phyloP scores from a whole-genome alignment of 805 yeast genomes.

The Wickerhamiella azyma region DNA sequence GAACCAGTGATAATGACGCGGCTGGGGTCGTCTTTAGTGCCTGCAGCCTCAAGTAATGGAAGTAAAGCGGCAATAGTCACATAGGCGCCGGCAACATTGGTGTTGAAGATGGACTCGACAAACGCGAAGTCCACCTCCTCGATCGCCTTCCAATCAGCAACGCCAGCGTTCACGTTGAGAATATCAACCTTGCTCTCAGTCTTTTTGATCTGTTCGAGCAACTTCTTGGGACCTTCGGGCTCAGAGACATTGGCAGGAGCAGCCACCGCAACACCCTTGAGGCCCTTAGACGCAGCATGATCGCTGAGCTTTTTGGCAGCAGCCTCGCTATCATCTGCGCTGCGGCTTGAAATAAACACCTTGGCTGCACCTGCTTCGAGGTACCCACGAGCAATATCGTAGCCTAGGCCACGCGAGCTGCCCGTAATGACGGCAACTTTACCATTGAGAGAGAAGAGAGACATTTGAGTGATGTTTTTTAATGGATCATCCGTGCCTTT shows the following conservation, averaged over 20 bases:
- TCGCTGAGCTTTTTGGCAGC: slow-evolving; percentile 15
- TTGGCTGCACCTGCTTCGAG: slow-evolving; percentile 27
- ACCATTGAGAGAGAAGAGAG: slow-evolving; percentile 34
- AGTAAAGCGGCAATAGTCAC: slow-evolving; percentile 46
- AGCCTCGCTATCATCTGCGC: slow-evolving; percentile 35
- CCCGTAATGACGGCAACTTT: slow-evolving; percentile 54
- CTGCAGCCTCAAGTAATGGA: slow-evolving; percentile 42
- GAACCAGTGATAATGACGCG: slow-evolving; percentile 57
- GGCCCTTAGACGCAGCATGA: neutral
- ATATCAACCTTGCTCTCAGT: slow-evolving; percentile 34
- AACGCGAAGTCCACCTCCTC: slow-evolving; percentile 44
- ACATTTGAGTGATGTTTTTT: no score
- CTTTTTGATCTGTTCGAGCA: neutral
- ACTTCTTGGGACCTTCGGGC: slow-evolving; percentile 23
- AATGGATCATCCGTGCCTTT: neutral
- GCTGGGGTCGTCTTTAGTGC: slow-evolving; percentile 43
- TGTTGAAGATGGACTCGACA: slow-evolving; percentile 44
- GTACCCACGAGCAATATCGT: slow-evolving; percentile 46
- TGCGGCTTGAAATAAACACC: slow-evolving; percentile 49
- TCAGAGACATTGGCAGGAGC: slow-evolving; percentile 32
- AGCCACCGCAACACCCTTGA: slow-evolving; percentile 29
- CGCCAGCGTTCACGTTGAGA: slow-evolving; percentile 61
- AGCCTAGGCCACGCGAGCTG: slow-evolving; percentile 58
- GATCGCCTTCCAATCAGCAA: slow-evolving; percentile 55
- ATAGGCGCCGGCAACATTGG: slow-evolving; percentile 61